Evolutionary conservation across 2,329 filamentous ascomycete species (phyloP), one percentile per base, ranked within the genome.

Genomic region (Talaromyces sp.): DNA sequence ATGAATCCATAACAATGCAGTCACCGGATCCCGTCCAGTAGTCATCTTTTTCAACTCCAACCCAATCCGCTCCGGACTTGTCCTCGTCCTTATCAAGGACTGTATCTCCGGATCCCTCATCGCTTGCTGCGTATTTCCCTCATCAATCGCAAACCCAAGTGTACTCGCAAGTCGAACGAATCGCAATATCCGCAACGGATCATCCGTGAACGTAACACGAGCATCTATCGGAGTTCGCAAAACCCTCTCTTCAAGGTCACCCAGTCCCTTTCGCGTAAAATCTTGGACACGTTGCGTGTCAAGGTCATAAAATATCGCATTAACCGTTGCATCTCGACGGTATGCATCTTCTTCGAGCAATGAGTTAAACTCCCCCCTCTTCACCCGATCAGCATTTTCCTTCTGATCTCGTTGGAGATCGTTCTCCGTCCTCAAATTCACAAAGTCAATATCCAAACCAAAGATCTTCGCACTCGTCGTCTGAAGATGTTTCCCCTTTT

Each of bases 41-140:
- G 41, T n/a, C 43, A 56, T 56, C 25, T 56, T 56, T 22, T 56
- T 56, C 33, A 56, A 39, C 31, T 56, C 54, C n/a, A 37, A 28
- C 3, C 43, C 43, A 33, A 56, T 50, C n/a, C 54, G 15, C 36
- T 56, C 54, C 9, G n/a, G 36, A 17, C 33, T 50, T 5, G 39
- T 50, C 17, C 33, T 56, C 43, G 43, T 40, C 19, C 35, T 21
- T n/a, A 56, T 37, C n/a, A 39, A 37, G 2, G 22, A 10, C 25
- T 56, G 54, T 8, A 56, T 33, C 13, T 45, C 31, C 11, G 43
- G 43, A 41, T 50, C 22, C 5, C 28, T 50, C 9, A 56, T 56
- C 2, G 54, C 35, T 22, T 22, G 43, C 35, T 50, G 43, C 21
- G 54, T 56, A n/a, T 46, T 37, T 5, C 35, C 41, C n/a, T 48